A percentile compares a stretch with the other conserved stretches of the same genome.
Conservation (phyloP, 2,329 filamentous ascomycete genomes). For the Aureobasidium sp. region DNA sequence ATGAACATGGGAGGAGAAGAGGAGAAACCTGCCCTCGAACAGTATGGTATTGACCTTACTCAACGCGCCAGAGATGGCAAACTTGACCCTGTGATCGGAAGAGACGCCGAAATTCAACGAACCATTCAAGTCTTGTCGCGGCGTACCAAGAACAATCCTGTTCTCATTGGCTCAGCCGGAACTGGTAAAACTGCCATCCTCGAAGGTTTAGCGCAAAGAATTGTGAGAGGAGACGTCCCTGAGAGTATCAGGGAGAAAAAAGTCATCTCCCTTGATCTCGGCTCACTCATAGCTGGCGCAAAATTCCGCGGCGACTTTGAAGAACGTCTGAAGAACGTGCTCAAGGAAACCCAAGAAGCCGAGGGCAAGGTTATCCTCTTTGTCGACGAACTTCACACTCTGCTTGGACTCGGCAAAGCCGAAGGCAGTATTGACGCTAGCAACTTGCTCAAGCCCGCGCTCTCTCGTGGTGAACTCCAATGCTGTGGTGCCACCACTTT, state of each 20-base stretch:
- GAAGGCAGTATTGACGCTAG: conserved; percentile 96
- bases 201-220: conserved; percentile 82
- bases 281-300: conserved; percentile 87
- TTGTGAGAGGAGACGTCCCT: conserved; percentile 86
- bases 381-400: conserved; percentile 86
- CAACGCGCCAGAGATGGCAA: conserved; percentile 79
- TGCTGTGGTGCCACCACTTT: conserved; percentile 93
- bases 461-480: conserved; percentile 89
- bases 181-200: conserved; percentile 92
- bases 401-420: conserved; percentile 87
- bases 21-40: conserved; percentile 81
- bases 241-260: conserved; percentile 94
- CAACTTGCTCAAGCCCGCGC: conserved; percentile 85
- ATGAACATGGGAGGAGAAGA: conserved; percentile 77
- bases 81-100: conserved; percentile 89
- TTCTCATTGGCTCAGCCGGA: conserved; percentile 84
- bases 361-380: conserved; percentile 89
- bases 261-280: conserved; percentile 81
- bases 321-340: conserved; percentile 80
- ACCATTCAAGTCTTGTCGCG: conserved; percentile 91
- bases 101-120: conserved; percentile 84
- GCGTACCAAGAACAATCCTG: conserved; percentile 91
- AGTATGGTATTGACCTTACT: conserved; percentile 87
- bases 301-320: conserved; percentile 97
- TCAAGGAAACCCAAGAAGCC: conserved; percentile 86